phyloP scores from a whole-genome alignment of 2,329 filamentous ascomycete species.

The Gyromitra esculenta region DNA sequence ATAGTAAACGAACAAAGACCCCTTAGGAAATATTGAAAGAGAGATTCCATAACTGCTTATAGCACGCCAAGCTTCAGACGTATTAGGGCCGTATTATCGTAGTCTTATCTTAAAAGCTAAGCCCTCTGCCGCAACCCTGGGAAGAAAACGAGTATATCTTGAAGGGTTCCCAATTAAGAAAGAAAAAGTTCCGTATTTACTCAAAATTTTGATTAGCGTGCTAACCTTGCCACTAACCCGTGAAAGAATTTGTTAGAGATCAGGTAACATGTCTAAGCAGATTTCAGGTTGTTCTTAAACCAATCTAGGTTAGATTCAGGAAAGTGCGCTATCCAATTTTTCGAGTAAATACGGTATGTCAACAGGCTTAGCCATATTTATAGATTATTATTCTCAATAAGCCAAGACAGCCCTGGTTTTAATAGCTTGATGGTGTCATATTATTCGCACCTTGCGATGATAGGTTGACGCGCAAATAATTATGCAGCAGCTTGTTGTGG shows the following conservation, averaged over 20 bases:
- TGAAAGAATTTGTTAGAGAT: too few species aligned
- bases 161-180: too few species aligned
- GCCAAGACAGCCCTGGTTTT: background rate
- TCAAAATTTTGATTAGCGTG: too few species aligned
- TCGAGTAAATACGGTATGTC: too few species aligned
- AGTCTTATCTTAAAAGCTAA: background rate
- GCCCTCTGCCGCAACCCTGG: background rate
- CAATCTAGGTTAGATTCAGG: too few species aligned
- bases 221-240: too few species aligned
- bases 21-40: background rate
- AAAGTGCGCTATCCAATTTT: too few species aligned
- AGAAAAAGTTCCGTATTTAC: too few species aligned
- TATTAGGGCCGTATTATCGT: background rate
- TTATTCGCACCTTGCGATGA: background rate
- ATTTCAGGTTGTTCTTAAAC: too few species aligned
- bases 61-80: background rate
- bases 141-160: background rate
- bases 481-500: background rate
- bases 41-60: background rate
- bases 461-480: conserved; percentile 6
- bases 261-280: too few species aligned
- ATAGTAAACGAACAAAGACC: too few species aligned
- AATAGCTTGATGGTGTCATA: background rate
- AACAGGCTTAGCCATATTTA: too few species aligned
- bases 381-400: background rate